Base-by-base conservation (phyloP, 2,329 filamentous ascomycete genomes). In the Cladosporium sp. region DNA sequence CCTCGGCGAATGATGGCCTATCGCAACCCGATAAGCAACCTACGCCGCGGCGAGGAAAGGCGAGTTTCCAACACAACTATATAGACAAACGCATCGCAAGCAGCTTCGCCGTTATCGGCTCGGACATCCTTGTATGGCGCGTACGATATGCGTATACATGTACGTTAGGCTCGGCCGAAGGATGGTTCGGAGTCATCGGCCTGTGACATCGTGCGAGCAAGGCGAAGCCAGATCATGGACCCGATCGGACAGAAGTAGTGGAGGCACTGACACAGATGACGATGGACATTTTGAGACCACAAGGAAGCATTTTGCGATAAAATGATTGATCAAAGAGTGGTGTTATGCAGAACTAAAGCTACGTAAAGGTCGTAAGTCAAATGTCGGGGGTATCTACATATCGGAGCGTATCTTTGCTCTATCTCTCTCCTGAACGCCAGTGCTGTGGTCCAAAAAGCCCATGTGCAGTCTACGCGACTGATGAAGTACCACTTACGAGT, bases 221-320 rank as follows among this genome's bases (percentile, higher is more conserved):
- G 21, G 21, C n/a, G n/a, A n/a, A 31, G 14, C n/a, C n/a, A 18
- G 33, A 55, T 46, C 10, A 59, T 59, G 33, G 31, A 59, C 23
- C 16, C 49, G 49, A 62, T 62, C 60, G 60, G 60, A 62, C 60
- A 62, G 60, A 62, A 62, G 60, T 62, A 62, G 60, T 46, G 40
- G 40, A 46, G 2, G 40, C n/a, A 8, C 21, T 23, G 40, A n/a
- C 40, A 46, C 7, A 46, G 40, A 46, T 46, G n/a, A 46, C 40
- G 8, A 46, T 12, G n/a, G 14, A 21, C 10, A 12, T 6, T 4
- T 21, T 11, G 14, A 12, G 40, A 35, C 4, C 12, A 35, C 33
- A 35, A 46, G 40, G 40, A 46, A 10, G 40, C 23, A n/a, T n/a
- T n/a, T 46, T n/a, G n/a, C n/a, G n/a, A 21, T 46, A n/a, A 5